These are phyloP conservation scores for Cystofilobasidium ferigula DNA, from an alignment of 768 basidiomycete species.

Conservation along the genomic window DNA sequence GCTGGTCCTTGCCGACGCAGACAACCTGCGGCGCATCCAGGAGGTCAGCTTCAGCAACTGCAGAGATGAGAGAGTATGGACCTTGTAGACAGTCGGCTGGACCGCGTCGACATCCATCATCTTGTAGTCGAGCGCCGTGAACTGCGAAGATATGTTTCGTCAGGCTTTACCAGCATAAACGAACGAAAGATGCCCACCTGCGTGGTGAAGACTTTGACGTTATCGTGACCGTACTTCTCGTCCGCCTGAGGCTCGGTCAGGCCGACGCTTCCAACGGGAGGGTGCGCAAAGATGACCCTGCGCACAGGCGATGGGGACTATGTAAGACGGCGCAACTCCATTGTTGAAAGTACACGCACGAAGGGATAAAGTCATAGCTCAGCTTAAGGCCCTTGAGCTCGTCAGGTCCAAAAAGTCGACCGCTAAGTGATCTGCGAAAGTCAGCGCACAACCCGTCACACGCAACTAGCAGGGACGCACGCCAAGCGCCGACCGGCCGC, in stretches of 20 bases:
- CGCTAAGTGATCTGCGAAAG: background rate
- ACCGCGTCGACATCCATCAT: slow-evolving; percentile 64
- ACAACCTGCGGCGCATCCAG: background rate
- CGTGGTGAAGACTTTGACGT: slow-evolving; percentile 75
- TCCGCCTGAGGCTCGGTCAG: slow-evolving; percentile 84
- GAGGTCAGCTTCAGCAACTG: background rate
- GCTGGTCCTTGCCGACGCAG: slow-evolving; percentile 7
- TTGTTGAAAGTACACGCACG: slow-evolving; percentile 59
- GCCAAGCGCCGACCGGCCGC: slow-evolving; percentile 6
- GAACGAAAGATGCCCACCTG: slow-evolving; percentile 6
- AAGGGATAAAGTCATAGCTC: slow-evolving; percentile 81
- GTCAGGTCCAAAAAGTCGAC: slow-evolving; percentile 70
- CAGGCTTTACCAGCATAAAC: background rate
- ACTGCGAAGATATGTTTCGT: slow-evolving; percentile 47
- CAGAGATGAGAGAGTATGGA: slow-evolving; percentile 35
- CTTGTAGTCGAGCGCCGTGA: slow-evolving; percentile 70
- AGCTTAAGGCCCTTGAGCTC: slow-evolving; percentile 75
- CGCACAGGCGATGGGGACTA: background rate
- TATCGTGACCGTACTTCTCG: slow-evolving; percentile 65
- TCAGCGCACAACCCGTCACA: no score
- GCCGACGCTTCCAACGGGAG: slow-evolving; percentile 88
- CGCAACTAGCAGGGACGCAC: no score
- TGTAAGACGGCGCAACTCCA: no score
- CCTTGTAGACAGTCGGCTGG: slow-evolving; percentile 77
- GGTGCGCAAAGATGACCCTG: slow-evolving; percentile 45